A percentile compares a stretch with the other conserved stretches of the same genome.
Conservation (phyloP, 163 green algal species). For the Scenedesmus sp. region DNA sequence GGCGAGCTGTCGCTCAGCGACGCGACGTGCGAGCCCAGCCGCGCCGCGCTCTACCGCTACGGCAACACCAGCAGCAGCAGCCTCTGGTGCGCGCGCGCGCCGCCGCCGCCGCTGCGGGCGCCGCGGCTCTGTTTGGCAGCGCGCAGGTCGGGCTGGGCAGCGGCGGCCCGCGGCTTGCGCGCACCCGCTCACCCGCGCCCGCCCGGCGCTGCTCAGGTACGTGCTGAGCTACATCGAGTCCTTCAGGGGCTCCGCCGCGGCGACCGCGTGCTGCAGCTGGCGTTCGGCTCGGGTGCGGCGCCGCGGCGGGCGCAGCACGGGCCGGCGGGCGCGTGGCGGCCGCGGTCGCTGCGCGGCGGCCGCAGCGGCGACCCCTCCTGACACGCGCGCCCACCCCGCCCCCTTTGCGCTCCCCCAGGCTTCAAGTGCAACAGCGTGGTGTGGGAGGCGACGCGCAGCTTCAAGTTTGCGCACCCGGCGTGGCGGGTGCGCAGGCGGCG, state of each 20-base stretch:
- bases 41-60: conserved; percentile 17
- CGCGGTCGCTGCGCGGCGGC: too few species aligned
- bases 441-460: conserved; percentile 76
- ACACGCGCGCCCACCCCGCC: too few species aligned
- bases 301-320: too few species aligned
- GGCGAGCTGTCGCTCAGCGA: background rate
- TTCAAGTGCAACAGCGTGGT: conserved; percentile 98
- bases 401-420: too few species aligned
- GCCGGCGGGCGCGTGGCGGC: too few species aligned
- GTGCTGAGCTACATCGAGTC: conserved; percentile 1
- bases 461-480: background rate
- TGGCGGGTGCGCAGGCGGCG: background rate
- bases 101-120: too few species aligned
- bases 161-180: too few species aligned
- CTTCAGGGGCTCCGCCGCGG: background rate
- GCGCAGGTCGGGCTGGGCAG: too few species aligned
- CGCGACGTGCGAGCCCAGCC: background rate
- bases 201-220: too few species aligned
- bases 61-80: conserved; percentile 32
- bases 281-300: conserved; percentile 6
- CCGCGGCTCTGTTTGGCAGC: too few species aligned
- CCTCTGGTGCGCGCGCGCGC: conserved; percentile 13
- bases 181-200: too few species aligned
- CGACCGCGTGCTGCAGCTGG: background rate
- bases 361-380: too few species aligned